These are phyloP conservation scores for Fusarium heterosporum DNA, from an alignment of 2,329 filamentous ascomycete genomes.

Conservation along the genomic window DNA sequence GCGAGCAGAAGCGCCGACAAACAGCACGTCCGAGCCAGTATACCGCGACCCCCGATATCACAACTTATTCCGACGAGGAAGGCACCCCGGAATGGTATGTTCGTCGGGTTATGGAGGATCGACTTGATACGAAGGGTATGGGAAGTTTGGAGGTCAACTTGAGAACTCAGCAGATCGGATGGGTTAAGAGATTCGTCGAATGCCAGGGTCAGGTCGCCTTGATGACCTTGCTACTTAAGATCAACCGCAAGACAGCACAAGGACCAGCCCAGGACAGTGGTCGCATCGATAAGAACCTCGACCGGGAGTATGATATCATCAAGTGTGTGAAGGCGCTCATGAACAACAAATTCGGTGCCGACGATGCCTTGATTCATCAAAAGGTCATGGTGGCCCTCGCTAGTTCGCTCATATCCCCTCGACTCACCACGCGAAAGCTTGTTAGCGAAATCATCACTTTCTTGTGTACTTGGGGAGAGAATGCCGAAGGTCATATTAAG, in stretches of 20 bases:
- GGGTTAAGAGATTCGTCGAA: conserved; percentile 97
- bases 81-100: conserved; percentile 99
- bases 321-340: conserved; percentile 97
- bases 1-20: conserved; percentile 88
- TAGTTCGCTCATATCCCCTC: conserved; percentile 86
- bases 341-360: conserved; percentile 99
- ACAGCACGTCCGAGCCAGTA: conserved; percentile 79
- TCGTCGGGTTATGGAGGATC: conserved; percentile 95
- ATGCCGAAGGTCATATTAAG: conserved; percentile 87
- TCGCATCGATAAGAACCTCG: conserved; percentile 80
- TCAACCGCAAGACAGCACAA: conserved; percentile 86
- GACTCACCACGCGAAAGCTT: conserved; percentile 91
- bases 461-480: conserved; percentile 90
- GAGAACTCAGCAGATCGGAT: conserved; percentile 95
- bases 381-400: conserved; percentile 90
- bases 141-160: conserved; percentile 94
- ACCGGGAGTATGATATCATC: conserved; percentile 95
- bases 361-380: conserved; percentile 91
- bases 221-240: conserved; percentile 91
- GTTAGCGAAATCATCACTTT: conserved; percentile 98
- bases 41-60: conserved; percentile 74
- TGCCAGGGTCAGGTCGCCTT: conserved; percentile 96
- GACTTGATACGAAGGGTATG: conserved; percentile 89
- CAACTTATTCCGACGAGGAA: conserved; percentile 89
- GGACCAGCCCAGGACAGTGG: conserved; percentile 73